phyloP scores from a whole-genome alignment of 2,329 filamentous ascomycete genomes.

The Xylariaceae sp. region DNA sequence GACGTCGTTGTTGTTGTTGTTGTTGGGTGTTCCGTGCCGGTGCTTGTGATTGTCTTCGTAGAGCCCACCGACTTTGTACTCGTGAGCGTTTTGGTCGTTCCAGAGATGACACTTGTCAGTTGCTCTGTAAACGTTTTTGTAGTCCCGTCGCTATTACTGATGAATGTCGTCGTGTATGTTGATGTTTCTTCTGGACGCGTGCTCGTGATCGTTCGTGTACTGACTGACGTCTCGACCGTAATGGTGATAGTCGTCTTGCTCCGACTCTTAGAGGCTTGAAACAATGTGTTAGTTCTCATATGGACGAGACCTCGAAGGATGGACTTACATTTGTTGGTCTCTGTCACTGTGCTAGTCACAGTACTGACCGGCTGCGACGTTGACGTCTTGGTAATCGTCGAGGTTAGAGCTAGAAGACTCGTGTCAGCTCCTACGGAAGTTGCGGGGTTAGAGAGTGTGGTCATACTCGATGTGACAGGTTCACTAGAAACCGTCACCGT shows the following conservation, averaged over 20 bases:
- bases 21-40: not conserved
- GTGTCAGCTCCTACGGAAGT: too few species aligned
- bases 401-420: too few species aligned
- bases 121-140: not conserved
- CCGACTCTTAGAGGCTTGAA: not conserved
- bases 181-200: not conserved
- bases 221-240: not conserved
- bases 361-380: too few species aligned
- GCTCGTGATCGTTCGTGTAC: not conserved
- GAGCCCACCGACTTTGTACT: not conserved
- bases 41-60: not conserved
- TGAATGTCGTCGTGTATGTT: not conserved
- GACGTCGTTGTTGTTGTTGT: not conserved
- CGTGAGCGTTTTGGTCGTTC: not conserved
- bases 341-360: slow-evolving; percentile 1
- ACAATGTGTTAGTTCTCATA: not conserved
- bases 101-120: not conserved
- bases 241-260: slow-evolving; percentile 6
- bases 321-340: not conserved
- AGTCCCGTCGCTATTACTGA: not conserved
- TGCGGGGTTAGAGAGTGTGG: not conserved
- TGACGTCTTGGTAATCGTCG: too few species aligned
- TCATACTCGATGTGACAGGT: slow-evolving; percentile 1
- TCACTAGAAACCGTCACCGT: slow-evolving; percentile 4
- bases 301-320: not conserved